Conservation (phyloP, 2,329 filamentous ascomycete species). For the Corniculantispora saksenae region DNA sequence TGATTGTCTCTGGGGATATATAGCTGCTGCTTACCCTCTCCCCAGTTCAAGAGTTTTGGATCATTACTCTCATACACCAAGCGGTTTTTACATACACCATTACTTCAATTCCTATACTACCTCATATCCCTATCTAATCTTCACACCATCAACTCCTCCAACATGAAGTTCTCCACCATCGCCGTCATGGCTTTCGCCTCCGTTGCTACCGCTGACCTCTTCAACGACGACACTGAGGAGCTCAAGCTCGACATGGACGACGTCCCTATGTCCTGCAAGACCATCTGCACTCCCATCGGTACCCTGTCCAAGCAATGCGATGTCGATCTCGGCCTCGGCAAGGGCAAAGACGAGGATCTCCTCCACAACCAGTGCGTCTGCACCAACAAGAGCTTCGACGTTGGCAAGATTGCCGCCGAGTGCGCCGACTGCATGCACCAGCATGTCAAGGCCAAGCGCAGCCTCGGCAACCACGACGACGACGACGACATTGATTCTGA, state of each 20-base stretch:
- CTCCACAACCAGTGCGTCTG: slow-evolving; percentile 43
- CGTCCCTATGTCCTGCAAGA: slow-evolving; percentile 35
- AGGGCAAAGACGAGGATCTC: slow-evolving; percentile 36
- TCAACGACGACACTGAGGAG: slow-evolving; percentile 33
- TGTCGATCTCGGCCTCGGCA: slow-evolving; percentile 31
- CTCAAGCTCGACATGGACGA: slow-evolving; percentile 36
- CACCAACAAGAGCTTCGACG: slow-evolving; percentile 43
- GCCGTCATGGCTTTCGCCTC: slow-evolving; percentile 27
- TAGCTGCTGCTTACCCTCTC: slow-evolving; percentile 12
- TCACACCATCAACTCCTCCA: slow-evolving; percentile 14
- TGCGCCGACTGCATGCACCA: slow-evolving; percentile 42
- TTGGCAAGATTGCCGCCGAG: slow-evolving; percentile 35
- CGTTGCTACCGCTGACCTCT: slow-evolving; percentile 29
- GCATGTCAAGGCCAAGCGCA: slow-evolving; percentile 26
- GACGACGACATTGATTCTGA: slow-evolving; percentile 20
- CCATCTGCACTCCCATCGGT: slow-evolving; percentile 39
- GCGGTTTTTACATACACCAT: background rate
- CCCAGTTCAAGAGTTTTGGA: background rate
- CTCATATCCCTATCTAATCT: background rate
- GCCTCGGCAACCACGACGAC: slow-evolving; percentile 22
- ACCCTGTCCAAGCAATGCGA: slow-evolving; percentile 39
- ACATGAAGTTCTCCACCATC: slow-evolving; percentile 31
- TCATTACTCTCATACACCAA: background rate
- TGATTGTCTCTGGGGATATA: background rate
- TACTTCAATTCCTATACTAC: background rate